Percentiles rank a stretch among this genome's conserved stretches.
Evolutionary conservation across 192 early-diverging fungal species (phyloP).

Genomic region (Coemansia sp.): DNA sequence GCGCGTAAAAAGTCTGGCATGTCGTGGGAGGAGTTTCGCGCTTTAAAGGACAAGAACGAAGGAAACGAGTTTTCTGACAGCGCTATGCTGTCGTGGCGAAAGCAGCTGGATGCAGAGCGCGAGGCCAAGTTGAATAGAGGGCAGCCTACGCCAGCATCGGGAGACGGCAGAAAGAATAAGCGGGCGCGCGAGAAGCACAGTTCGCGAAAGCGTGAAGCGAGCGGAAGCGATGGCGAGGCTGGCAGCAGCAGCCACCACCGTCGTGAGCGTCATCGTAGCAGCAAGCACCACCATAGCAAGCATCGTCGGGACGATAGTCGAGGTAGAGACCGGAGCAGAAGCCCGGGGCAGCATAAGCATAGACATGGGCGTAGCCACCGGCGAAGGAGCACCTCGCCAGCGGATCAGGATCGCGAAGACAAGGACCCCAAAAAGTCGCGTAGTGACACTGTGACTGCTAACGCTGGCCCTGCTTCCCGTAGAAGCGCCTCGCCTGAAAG

Average conservation of each 20-base stretch:
- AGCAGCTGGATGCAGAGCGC: conserved; percentile 49
- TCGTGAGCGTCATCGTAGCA: conserved; percentile 10
- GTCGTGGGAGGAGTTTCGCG: conserved; percentile 53
- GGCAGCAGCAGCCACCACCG: conserved; percentile 1
- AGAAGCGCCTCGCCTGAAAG: conserved; percentile 2
- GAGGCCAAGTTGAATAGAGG: conserved; percentile 33
- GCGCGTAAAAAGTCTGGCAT: conserved; percentile 47
- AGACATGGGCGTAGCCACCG: conserved; percentile 15
- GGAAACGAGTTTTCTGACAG: conserved; percentile 37
- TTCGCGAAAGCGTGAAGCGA: conserved; percentile 1
- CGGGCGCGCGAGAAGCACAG: conserved; percentile 2
- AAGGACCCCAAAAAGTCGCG: neutral
- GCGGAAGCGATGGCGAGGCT: neutral
- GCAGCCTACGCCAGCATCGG: neutral
- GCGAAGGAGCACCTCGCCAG: conserved; percentile 22
- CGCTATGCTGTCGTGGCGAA: conserved; percentile 47
- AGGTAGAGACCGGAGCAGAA: conserved; percentile 3
- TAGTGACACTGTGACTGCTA: neutral
- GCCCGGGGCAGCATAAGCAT: neutral
- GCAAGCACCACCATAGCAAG: neutral
- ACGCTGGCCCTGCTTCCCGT: neutral
- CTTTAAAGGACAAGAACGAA: conserved; percentile 40
- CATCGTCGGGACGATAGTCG: conserved; percentile 9
- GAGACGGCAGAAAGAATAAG: neutral
- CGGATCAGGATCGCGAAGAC: neutral